Evolutionary conservation across 192 early-diverging fungal species (phyloP).

Genomic region (Thamnidium elegans): DNA sequence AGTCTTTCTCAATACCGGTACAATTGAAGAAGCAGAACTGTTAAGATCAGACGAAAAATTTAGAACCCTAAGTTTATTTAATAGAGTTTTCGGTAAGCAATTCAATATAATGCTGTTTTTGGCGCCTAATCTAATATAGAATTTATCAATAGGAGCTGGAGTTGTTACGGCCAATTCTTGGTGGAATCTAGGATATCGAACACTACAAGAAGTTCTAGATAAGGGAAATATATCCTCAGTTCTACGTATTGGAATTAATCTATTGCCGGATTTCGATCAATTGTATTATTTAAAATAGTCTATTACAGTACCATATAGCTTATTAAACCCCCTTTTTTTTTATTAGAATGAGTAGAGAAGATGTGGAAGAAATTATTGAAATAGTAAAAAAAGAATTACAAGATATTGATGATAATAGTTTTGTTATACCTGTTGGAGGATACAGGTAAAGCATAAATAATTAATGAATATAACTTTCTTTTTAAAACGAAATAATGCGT

Average conservation of each 20-base stretch:
- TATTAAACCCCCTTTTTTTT: background rate
- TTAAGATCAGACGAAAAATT: constrained; percentile 15
- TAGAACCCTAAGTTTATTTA: constrained; percentile 18
- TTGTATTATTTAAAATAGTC: background rate
- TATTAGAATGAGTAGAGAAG: constrained; percentile 24
- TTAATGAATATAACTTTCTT: background rate
- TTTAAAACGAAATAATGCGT: background rate
- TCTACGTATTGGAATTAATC: constrained; percentile 24
- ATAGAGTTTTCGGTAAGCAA: constrained; percentile 23
- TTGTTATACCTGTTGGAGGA: constrained; percentile 31
- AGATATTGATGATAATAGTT: constrained; percentile 5
- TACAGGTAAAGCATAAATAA: constrained; percentile 7
- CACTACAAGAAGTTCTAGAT: constrained; percentile 24
- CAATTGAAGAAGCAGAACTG: constrained; percentile 29
- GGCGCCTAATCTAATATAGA: too few species aligned
- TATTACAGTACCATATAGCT: background rate
- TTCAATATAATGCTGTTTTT: too few species aligned
- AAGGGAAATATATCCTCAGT: constrained; percentile 17
- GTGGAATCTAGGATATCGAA: constrained; percentile 31
- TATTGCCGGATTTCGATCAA: constrained; percentile 30
- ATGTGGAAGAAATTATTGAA: constrained; percentile 35
- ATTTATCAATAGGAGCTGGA: constrained; percentile 14
- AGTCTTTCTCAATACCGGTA: constrained; percentile 19
- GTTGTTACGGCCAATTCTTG: constrained; percentile 20
- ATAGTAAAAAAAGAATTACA: constrained; percentile 29